Evolutionary conservation across 176 grass and related monocot species (phyloP).

Genomic region (Avena eriantha): DNA sequence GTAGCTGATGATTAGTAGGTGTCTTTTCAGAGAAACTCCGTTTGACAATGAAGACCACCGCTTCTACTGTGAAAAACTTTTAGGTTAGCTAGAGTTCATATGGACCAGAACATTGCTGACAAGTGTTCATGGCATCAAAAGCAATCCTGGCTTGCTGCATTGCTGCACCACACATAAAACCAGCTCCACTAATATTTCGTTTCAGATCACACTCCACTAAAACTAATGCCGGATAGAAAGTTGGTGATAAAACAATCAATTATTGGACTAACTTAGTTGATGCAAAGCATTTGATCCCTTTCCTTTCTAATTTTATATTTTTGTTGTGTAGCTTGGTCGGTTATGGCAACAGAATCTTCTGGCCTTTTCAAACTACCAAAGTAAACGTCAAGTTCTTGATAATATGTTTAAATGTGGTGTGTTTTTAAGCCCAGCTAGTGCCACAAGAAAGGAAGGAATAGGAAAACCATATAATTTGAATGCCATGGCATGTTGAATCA

Average conservation of each 20-base stretch:
- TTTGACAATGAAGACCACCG: conserved; percentile 17
- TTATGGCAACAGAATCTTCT: conserved; percentile 24
- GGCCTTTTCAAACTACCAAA: not conserved
- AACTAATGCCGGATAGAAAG: conserved; percentile 38
- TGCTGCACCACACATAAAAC: conserved; percentile 40
- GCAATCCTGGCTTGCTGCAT: not conserved
- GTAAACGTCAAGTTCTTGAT: not conserved
- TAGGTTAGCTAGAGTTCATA: conserved; percentile 1
- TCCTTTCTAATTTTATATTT: not conserved
- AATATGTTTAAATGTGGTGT: not conserved
- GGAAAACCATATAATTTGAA: not conserved
- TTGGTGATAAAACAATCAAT: conserved; percentile 33
- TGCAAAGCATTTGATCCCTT: conserved; percentile 9
- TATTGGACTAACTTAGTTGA: conserved; percentile 35
- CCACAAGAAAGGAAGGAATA: not conserved
- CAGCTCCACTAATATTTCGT: conserved; percentile 38
- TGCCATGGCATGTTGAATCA: not conserved
- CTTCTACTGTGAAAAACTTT: conserved; percentile 36
- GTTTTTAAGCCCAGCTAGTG: not conserved
- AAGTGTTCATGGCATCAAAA: conserved; percentile 17
- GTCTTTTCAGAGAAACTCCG: conserved; percentile 16
- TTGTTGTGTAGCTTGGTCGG: conserved; percentile 21
- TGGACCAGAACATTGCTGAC: conserved; percentile 42
- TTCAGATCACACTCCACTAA: conserved; percentile 53
- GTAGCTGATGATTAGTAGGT: conserved; percentile 37